Evolutionary conservation across 169 alveolate genomes (phyloP).

Genomic region (Cytauxzoon felis): DNA sequence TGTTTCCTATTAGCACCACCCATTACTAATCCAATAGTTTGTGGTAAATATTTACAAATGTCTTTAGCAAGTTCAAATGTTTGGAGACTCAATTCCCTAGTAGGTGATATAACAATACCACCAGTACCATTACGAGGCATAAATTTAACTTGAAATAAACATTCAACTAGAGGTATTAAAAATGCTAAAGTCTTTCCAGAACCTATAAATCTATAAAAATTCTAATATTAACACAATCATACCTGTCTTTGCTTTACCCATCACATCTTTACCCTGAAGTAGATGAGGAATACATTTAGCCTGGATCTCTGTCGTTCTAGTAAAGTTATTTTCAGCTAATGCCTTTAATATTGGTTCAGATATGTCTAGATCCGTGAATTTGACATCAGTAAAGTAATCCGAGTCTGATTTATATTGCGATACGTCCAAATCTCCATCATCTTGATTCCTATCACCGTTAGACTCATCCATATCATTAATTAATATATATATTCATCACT

Average conservation of each 20-base stretch:
- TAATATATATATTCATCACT: too few relatives aligned
- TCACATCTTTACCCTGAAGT: slow-evolving; percentile 94
- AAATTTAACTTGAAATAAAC: slow-evolving; percentile 90
- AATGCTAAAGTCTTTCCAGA: slow-evolving; percentile 98
- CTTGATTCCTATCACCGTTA: too few relatives aligned
- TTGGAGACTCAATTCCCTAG: slow-evolving; percentile 97
- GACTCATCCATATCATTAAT: too few relatives aligned
- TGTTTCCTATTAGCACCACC: slow-evolving; percentile 97
- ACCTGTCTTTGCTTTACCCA: slow-evolving; percentile 96
- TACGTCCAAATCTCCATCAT: not conserved
- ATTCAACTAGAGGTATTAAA: slow-evolving; percentile 95
- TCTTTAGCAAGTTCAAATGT: slow-evolving; percentile 95
- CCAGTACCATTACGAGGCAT: slow-evolving; percentile 93
- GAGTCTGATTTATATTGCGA: not conserved
- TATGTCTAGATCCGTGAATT: slow-evolving; percentile 82
- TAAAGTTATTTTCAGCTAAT: slow-evolving; percentile 85
- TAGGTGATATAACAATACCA: slow-evolving; percentile 92
- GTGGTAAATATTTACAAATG: slow-evolving; percentile 87
- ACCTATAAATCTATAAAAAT: slow-evolving; percentile 74
- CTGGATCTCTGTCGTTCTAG: slow-evolving; percentile 92
- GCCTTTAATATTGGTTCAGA: slow-evolving; percentile 89
- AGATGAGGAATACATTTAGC: slow-evolving; percentile 95
- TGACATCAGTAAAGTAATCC: slow-evolving; percentile 78
- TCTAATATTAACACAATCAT: not conserved
- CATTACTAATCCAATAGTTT: slow-evolving; percentile 95